Evolutionary conservation across 2,329 filamentous ascomycete species (phyloP), one percentile per base, ranked within the genome.

Genomic region (Claviceps arundinis): DNA sequence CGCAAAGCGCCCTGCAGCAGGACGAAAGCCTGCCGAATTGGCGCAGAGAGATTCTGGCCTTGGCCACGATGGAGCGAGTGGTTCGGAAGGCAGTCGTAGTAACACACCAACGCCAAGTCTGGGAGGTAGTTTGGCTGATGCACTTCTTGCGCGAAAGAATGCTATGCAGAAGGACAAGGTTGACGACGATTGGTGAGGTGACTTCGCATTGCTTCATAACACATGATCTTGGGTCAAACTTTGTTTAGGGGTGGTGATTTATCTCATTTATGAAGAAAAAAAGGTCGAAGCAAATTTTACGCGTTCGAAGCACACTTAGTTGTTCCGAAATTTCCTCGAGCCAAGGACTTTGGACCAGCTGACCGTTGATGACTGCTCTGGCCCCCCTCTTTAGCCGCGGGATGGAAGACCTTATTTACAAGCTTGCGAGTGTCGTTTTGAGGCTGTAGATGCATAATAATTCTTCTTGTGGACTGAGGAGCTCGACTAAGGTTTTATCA

Each of bases 71-170:
- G 75, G 72, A 16, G 68, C 69, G 57, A 82, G 70, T 68, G 80
- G 70, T 58, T 77, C 64, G 51, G 79, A 73, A 48, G 76, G 77
- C 50, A 87, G 84, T 60, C 79, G 84, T 41, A 85, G 82, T 58
- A 82, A 73, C 56, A 89, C 85, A 4, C 84, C 85, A 3, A 89
- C 79, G 40, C 79, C 83, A 14, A 87, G 83, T 64, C 65, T 89
- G 55, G 83, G 80, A 3, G 85, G 84, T 48, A 87, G 85, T 46
- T 69, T 93, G 58, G 87, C 87, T 2, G 86, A 90, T 64, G 86
- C 86, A n/a, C 70, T 93, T 60, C 72, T 86, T 60, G 84, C 85
- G 44, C 75, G 87, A 60, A 85, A 90, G 71, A 82, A 80, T 57
- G 85, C 84, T 5, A 88, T 89, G 83, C 81, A 83, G 61, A 80